Base-by-base conservation (phyloP, 1,284 basidiomycete species). In the Malassezia equina region DNA sequence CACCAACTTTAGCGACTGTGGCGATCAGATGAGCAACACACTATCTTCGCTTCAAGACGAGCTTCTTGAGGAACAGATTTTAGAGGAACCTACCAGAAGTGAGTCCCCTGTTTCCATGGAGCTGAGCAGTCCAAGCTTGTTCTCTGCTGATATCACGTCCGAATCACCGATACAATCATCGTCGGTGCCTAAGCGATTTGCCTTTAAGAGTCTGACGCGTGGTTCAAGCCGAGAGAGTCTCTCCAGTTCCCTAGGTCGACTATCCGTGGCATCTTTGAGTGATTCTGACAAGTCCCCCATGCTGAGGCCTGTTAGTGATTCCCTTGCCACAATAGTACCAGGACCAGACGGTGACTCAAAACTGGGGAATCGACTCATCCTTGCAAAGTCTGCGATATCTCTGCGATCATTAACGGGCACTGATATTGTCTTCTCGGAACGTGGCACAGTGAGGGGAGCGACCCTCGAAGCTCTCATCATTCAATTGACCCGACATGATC, bases 401-500 rank as follows among this genome's bases (percentile, higher is more conserved):
- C 36, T 39, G 8, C 17, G 19, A 21, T 39, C 36, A 5, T n/a
- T 7, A 6, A 2, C 19, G 17, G 36, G 36, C 3, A 1, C 19
- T 39, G 41, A 50, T 19, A 41, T 50, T 31, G 36, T 50, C 9
- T 50, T 41, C 17, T 24, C 36, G 8, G 19, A 21, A 2, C 19
- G 11, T 8, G 51, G 44, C 13, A 52, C 32, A 21, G 85, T 96
- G 52, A 83, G 86, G 52, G 93, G 87, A 23, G 93, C 90, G 1
- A 91, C 90, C 0, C 79, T 93, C 11, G 77, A 81, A 13, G 88
- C 89, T 3, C 78, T 96, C 7, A 83, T 96, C 4, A 90, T 90
- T 69, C 82, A 88, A 6, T 78, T 96, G 54, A 96, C 93, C 2
- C 84, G 87, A 29, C 93, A 98, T 74, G 63, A 70, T 41, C 49